These are phyloP conservation scores for Casaregolazyma lundiana DNA, from an alignment of 1,139 yeast species.

Conservation along the genomic window DNA sequence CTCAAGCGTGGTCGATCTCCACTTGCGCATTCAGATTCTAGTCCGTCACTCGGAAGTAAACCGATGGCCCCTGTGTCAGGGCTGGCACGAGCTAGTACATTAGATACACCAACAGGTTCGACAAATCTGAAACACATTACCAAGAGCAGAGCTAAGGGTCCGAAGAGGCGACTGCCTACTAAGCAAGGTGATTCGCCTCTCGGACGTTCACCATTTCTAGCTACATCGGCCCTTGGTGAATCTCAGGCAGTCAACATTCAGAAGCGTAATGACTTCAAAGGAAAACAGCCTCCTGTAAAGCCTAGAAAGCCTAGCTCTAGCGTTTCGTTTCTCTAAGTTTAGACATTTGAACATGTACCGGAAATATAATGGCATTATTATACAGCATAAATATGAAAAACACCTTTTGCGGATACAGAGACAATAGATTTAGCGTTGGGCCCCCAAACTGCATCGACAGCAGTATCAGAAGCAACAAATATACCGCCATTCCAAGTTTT, in stretches of 20 bases:
- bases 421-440: slow-evolving; percentile 18
- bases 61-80: background rate
- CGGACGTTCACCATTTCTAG: background rate
- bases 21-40: slow-evolving; percentile 10
- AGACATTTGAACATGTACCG: background rate
- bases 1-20: slow-evolving; percentile 20
- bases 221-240: slow-evolving; percentile 1
- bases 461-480: slow-evolving; percentile 12
- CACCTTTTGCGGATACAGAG: slow-evolving; percentile 22
- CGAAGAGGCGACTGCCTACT: slow-evolving; percentile 65
- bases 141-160: slow-evolving; percentile 66
- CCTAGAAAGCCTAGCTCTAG: slow-evolving; percentile 18
- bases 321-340: background rate
- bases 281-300: slow-evolving; percentile 14
- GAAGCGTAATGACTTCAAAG: slow-evolving; percentile 11
- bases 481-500: slow-evolving; percentile 19
- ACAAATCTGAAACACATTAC: slow-evolving; percentile 51
- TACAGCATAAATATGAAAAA: slow-evolving; percentile 17
- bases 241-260: slow-evolving; percentile 14
- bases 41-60: slow-evolving; percentile 3
- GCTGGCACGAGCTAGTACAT: slow-evolving; percentile 28
- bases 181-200: slow-evolving; percentile 23
- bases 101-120: slow-evolving; percentile 23
- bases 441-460: slow-evolving; percentile 23
- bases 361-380: slow-evolving; percentile 1